These are phyloP conservation scores for Malus sieversii DNA, from an alignment of 306 rosid species.

Conservation along the genomic window DNA sequence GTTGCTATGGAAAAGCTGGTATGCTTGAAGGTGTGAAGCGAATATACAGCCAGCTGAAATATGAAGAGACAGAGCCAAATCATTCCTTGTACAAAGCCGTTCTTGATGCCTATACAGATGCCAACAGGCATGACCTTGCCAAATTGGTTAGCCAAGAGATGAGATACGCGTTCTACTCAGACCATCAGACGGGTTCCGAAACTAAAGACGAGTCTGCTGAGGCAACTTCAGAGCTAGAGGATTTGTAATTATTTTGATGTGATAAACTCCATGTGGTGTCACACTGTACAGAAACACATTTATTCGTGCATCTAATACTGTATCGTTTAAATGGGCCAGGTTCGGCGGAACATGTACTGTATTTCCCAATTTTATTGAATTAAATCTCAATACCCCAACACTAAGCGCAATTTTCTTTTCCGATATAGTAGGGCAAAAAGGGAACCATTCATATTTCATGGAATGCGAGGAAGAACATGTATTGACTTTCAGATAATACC, in stretches of 20 bases:
- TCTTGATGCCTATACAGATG: constrained; percentile 48
- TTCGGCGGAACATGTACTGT: not conserved
- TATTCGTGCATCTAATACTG: not conserved
- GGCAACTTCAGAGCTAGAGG: constrained; percentile 14
- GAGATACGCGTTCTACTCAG: constrained; percentile 29
- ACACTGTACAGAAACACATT: constrained; percentile 24
- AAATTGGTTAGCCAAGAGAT: constrained; percentile 53
- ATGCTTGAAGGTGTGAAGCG: constrained; percentile 81
- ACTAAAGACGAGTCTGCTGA: constrained; percentile 26
- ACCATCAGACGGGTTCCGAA: constrained; percentile 21
- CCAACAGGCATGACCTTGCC: constrained; percentile 58
- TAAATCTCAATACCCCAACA: not conserved
- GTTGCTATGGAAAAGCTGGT: constrained; percentile 78
- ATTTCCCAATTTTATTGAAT: not conserved
- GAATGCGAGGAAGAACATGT: no score
- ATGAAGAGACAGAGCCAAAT: constrained; percentile 48
- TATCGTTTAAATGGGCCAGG: not conserved
- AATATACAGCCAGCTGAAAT: constrained; percentile 54
- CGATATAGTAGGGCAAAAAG: no score
- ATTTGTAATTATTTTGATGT: constrained; percentile 4
- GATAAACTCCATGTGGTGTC: constrained; percentile 1
- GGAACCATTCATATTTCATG: no score
- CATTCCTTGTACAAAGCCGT: constrained; percentile 65
- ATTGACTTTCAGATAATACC: constrained; percentile 17
- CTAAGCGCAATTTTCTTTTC: not conserved